A percentile compares a stretch with the other conserved stretches of the same genome.
phyloP scores from a whole-genome alignment of 225 moss, liverwort and hornwort species.

The Bryoerythrophyllum caledonicum region DNA sequence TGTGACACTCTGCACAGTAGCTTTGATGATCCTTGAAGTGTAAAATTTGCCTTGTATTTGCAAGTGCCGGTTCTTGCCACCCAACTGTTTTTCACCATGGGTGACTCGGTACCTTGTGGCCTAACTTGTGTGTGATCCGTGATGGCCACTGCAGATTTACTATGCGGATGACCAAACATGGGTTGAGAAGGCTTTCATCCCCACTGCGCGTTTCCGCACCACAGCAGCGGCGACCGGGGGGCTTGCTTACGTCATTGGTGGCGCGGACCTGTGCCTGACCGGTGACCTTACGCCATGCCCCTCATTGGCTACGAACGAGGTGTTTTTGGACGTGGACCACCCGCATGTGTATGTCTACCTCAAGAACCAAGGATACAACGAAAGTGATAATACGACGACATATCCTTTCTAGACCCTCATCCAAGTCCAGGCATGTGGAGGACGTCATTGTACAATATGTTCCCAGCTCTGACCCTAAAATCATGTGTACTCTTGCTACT shows the following conservation, averaged over 20 bases:
- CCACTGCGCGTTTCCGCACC: slow-evolving; percentile 90
- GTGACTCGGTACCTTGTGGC: not conserved
- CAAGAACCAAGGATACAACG: slow-evolving; percentile 69
- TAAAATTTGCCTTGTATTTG: not conserved
- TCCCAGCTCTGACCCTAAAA: slow-evolving; percentile 38
- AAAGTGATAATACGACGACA: slow-evolving; percentile 52
- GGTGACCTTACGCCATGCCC: slow-evolving; percentile 36
- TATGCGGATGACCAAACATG: slow-evolving; percentile 74
- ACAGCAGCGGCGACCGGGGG: slow-evolving; percentile 77
- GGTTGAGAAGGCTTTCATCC: slow-evolving; percentile 94
- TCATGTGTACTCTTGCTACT: slow-evolving; percentile 12
- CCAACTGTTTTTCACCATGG: no score
- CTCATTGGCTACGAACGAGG: slow-evolving; percentile 43
- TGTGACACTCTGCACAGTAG: no score
- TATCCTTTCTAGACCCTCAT: slow-evolving; percentile 49
- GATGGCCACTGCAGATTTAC: slow-evolving; percentile 51
- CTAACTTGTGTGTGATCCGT: not conserved
- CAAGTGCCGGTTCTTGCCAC: no score
- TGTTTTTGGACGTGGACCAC: slow-evolving; percentile 91
- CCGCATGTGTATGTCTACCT: slow-evolving; percentile 91
- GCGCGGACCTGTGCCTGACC: slow-evolving; percentile 64
- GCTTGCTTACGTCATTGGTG: slow-evolving; percentile 75
- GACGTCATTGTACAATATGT: slow-evolving; percentile 12
- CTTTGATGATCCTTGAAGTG: no score
- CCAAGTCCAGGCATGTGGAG: not conserved